Conservation (phyloP, 305 asterid species). For the Solanum aculeatissimum region DNA sequence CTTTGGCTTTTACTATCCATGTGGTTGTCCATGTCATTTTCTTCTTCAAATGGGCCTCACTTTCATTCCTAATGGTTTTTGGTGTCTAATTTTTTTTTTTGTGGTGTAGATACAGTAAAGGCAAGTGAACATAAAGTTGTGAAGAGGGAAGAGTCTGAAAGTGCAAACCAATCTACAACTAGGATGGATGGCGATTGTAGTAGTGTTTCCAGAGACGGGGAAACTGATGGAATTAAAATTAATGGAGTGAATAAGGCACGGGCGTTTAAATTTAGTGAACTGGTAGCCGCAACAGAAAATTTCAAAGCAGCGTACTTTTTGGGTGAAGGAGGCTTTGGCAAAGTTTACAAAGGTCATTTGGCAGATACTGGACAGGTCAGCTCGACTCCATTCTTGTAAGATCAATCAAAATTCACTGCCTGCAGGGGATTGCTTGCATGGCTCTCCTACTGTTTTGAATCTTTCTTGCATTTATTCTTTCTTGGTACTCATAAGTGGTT, state of each 20-base stretch:
- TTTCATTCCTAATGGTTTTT: neutral
- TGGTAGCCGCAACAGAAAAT: conserved; percentile 31
- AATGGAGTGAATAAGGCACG: conserved; percentile 14
- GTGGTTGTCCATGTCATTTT: neutral
- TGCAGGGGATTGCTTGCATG: neutral
- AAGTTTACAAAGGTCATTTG: conserved; percentile 26
- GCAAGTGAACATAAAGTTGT: conserved; percentile 6
- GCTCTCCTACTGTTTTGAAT: neutral
- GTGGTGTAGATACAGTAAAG: conserved; percentile 16
- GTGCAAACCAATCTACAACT: conserved; percentile 10
- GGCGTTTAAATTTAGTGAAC: conserved; percentile 26
- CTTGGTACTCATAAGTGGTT: neutral
- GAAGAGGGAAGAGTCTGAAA: conserved; percentile 18
- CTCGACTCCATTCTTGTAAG: neutral
- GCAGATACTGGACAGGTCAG: conserved; percentile 24
- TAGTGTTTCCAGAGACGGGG: conserved; percentile 9
- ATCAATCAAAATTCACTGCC: neutral
- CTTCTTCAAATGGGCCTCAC: neutral
- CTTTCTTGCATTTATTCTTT: neutral
- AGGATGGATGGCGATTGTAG: conserved; percentile 9
- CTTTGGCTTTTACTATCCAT: neutral
- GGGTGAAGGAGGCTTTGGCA: conserved; percentile 45
- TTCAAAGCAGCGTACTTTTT: conserved; percentile 19
- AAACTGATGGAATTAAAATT: neutral
- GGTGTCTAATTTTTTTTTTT: neutral